Conservation (phyloP, 495 filamentous ascomycete species). For the Podospora appendiculata region DNA sequence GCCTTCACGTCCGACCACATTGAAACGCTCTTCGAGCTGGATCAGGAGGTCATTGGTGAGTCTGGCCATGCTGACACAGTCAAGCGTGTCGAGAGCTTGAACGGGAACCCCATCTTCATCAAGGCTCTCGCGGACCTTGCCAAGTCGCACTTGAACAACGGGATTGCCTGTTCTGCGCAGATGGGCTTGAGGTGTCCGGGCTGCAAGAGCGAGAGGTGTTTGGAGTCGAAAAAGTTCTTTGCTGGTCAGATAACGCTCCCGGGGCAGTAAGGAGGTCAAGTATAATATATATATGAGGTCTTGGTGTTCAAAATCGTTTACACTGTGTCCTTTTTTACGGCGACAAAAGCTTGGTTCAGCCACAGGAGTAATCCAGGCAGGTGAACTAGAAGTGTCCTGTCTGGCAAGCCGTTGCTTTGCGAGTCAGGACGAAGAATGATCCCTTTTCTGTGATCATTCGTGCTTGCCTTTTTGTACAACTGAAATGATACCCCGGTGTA, state of each 20-base stretch:
- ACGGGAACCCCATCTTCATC: conserved; percentile 89
- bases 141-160: conserved; percentile 64
- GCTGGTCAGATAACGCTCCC: conserved; percentile 37
- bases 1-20: conserved; percentile 99
- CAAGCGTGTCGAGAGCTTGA: conserved; percentile 88
- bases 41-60: conserved; percentile 91
- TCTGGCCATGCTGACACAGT: conserved; percentile 69
- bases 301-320: too few species aligned
- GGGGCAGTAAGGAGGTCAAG: background rate
- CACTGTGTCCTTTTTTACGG: too few species aligned
- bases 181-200: conserved; percentile 91
- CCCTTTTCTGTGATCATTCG: too few species aligned
- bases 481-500: too few species aligned
- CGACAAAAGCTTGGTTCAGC: too few species aligned
- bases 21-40: conserved; percentile 92
- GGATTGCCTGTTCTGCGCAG: conserved; percentile 61
- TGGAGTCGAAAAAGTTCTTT: conserved; percentile 90
- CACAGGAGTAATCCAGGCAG: too few species aligned
- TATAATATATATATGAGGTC: background rate
- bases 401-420: too few species aligned
- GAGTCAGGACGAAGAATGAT: too few species aligned
- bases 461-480: too few species aligned
- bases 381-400: too few species aligned
- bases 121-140: conserved; percentile 83
- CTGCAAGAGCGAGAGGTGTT: conserved; percentile 83